Conservation (phyloP, 192 early-diverging fungal genomes). For the Podila horticola region DNA sequence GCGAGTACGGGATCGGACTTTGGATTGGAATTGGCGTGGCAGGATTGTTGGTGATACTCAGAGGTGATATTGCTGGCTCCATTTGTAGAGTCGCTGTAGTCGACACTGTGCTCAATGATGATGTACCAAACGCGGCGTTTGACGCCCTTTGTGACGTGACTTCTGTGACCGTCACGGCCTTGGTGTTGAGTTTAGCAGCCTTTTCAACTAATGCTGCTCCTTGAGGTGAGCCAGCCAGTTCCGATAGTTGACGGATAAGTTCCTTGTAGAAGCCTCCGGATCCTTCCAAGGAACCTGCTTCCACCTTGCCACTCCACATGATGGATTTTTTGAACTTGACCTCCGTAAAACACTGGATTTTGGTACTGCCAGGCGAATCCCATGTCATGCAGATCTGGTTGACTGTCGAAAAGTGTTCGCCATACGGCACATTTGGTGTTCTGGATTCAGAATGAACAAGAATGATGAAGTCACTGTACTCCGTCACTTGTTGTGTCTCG, state of each 20-base stretch:
- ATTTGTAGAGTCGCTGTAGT: neutral
- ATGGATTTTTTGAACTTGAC: constrained; percentile 31
- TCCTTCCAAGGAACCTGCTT: constrained; percentile 18
- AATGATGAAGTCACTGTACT: constrained; percentile 7
- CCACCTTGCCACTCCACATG: constrained; percentile 20
- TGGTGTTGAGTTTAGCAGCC: neutral
- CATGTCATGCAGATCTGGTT: constrained; percentile 29
- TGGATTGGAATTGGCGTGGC: neutral
- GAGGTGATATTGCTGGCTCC: neutral
- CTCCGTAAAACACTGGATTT: constrained; percentile 31
- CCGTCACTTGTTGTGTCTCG: constrained; percentile 20
- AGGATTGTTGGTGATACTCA: too few relatives aligned
- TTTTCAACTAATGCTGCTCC: neutral
- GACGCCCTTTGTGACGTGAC: too few relatives aligned
- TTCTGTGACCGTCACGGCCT: neutral
- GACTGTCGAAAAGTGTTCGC: constrained; percentile 21
- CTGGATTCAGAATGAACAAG: constrained; percentile 21
- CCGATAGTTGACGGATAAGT: constrained; percentile 17
- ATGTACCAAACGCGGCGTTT: too few relatives aligned
- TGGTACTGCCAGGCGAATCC: constrained; percentile 26
- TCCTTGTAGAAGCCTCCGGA: constrained; percentile 23
- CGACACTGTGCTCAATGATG: neutral
- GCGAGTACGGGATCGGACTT: neutral
- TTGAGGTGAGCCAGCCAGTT: neutral
- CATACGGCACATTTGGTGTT: constrained; percentile 22